These are phyloP conservation scores for Phytophthora cryptogea DNA, from an alignment of 352 stramenopile species.

Conservation along the genomic window DNA sequence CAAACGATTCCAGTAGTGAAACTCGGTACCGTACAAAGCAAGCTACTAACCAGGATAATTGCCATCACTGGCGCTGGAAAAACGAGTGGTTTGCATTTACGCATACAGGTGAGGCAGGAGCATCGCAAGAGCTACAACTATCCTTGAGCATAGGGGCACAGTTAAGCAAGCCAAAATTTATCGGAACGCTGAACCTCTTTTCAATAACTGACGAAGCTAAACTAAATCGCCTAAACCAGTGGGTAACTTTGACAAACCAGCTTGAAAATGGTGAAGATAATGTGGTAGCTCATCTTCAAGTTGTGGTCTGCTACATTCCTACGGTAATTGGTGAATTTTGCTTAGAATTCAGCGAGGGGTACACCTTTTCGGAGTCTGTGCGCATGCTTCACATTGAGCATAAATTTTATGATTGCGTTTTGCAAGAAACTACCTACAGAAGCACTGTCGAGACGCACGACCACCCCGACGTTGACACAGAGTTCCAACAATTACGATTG, in stretches of 20 bases:
- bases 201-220: conserved; percentile 15
- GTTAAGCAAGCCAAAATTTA: conserved; percentile 5
- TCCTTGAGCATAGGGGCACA: conserved; percentile 18
- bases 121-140: conserved; percentile 9
- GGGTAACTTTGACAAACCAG: conserved; percentile 13
- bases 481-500: conserved; percentile 11
- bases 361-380: conserved; percentile 21
- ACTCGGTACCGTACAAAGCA: conserved; percentile 20
- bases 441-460: not conserved
- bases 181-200: conserved; percentile 11
- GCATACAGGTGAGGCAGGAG: not conserved
- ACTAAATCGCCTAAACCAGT: conserved; percentile 14
- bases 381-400: conserved; percentile 16
- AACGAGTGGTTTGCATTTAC: conserved; percentile 32
- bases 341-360: conserved; percentile 24
- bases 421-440: conserved; percentile 9
- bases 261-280: not conserved
- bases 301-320: conserved; percentile 26
- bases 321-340: conserved; percentile 17
- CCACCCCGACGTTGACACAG: not conserved
- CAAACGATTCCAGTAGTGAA: not conserved
- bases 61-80: conserved; percentile 32
- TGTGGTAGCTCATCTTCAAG: conserved; percentile 20
- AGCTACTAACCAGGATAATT: conserved; percentile 8
- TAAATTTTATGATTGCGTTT: conserved; percentile 32